A percentile compares a stretch with the other conserved stretches of the same genome.
phyloP scores from a whole-genome alignment of 2,329 filamentous ascomycete species.

The Cryoendolithus antarcticus region DNA sequence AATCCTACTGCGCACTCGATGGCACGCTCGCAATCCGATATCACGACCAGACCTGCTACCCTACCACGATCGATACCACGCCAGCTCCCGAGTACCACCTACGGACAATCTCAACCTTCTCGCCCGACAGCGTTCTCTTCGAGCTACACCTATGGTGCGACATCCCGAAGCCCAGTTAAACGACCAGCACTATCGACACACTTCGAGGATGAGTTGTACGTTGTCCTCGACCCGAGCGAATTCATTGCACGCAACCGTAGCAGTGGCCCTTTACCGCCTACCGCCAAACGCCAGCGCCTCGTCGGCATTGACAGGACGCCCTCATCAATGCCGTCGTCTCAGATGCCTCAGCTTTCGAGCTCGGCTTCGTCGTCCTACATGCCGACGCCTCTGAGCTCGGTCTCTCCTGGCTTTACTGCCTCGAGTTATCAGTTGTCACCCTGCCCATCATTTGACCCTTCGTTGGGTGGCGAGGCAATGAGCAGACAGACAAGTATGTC shows the following conservation, averaged over 20 bases:
- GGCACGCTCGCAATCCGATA: too few relatives aligned
- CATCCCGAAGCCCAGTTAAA: too few relatives aligned
- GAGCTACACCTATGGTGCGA: too few relatives aligned
- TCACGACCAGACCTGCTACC: too few relatives aligned
- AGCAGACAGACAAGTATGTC: constrained; percentile 32
- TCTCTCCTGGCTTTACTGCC: constrained; percentile 1
- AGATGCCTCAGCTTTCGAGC: constrained; percentile 2
- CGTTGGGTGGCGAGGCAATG: constrained; percentile 21
- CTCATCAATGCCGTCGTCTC: constrained; percentile 10
- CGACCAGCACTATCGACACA: too few relatives aligned
- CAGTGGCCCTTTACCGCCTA: constrained; percentile 9
- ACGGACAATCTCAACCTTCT: too few relatives aligned
- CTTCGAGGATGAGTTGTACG: too few relatives aligned
- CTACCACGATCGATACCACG: too few relatives aligned
- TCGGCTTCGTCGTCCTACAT: constrained; percentile 10
- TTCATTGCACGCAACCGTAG: constrained; percentile 14
- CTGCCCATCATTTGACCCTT: constrained; percentile 1
- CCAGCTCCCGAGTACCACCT: too few relatives aligned
- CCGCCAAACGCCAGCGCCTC: constrained; percentile 14
- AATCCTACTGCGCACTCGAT: too few relatives aligned
- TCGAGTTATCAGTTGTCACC: constrained; percentile 1
- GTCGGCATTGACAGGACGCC: constrained; percentile 10
- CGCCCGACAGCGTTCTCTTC: too few relatives aligned
- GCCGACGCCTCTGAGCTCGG: neutral
- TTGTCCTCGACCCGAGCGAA: constrained; percentile 17